phyloP scores from a whole-genome alignment of 306 rosid genomes.

The Chamaecrista fasciculata region DNA sequence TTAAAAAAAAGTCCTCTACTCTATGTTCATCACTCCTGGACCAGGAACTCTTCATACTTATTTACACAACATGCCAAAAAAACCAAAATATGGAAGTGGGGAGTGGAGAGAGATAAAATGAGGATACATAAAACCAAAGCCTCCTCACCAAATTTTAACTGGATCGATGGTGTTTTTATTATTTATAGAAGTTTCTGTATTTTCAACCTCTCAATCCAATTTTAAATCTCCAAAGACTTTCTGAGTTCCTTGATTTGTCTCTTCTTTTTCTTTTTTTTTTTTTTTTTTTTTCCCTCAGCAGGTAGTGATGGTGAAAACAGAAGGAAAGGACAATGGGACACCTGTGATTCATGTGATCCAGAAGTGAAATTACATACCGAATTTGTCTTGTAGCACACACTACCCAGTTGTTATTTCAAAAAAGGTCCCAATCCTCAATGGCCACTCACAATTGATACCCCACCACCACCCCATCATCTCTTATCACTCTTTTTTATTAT shows the following conservation, averaged over 20 bases:
- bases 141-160: background rate
- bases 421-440: conserved; percentile 31
- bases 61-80: too few relatives aligned
- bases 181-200: conserved; percentile 15
- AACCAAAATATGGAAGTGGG: background rate
- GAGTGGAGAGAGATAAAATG: background rate
- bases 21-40: too few relatives aligned
- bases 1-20: too few relatives aligned
- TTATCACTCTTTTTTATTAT: conserved; percentile 35
- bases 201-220: too few relatives aligned
- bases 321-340: conserved; percentile 5
- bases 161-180: conserved; percentile 24
- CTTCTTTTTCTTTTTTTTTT: background rate
- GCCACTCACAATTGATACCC: conserved; percentile 33
- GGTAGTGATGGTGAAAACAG: background rate
- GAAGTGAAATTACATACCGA: conserved; percentile 22
- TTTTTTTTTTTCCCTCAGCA: background rate
- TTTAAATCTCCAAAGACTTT: too few relatives aligned
- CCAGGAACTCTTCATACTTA: too few relatives aligned
- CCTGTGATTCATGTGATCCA: conserved; percentile 39
- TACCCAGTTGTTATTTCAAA: conserved; percentile 25
- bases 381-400: conserved; percentile 43
- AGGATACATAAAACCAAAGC: background rate
- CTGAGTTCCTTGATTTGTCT: background rate
- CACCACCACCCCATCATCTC: conserved; percentile 44